Evolutionary conservation across 2,329 filamentous ascomycete species (phyloP).

Genomic region (Ophiocordyceps unilateralis): DNA sequence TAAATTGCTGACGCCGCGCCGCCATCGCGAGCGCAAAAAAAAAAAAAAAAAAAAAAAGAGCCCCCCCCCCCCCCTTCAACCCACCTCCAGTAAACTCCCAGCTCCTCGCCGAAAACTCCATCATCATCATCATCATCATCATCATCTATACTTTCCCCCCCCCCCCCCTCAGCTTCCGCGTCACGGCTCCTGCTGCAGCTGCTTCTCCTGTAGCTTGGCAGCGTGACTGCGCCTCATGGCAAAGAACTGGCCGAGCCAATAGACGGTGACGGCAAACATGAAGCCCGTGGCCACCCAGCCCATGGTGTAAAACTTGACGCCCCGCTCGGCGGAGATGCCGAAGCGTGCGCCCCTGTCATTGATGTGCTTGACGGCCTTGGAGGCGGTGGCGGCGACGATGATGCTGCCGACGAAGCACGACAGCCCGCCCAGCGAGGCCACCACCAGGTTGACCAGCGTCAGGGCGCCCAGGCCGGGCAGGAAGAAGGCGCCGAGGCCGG

Average conservation of each 20-base stretch:
- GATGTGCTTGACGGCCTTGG: constrained; percentile 23
- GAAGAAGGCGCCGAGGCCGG: constrained; percentile 18
- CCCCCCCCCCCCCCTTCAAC: too few species aligned
- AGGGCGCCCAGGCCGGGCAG: constrained; percentile 10
- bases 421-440: constrained; percentile 19
- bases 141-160: constrained; percentile 1
- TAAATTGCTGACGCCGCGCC: too few species aligned
- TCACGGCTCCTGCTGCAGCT: background rate
- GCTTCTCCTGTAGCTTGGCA: constrained; percentile 5
- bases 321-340: constrained; percentile 25
- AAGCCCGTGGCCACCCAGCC: constrained; percentile 29
- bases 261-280: constrained; percentile 21
- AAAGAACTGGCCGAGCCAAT: constrained; percentile 22
- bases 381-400: constrained; percentile 22
- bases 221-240: constrained; percentile 3
- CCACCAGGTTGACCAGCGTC: constrained; percentile 18
- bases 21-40: too few species aligned
- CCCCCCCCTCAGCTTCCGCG: background rate
- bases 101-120: background rate
- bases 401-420: constrained; percentile 24
- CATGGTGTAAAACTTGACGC: constrained; percentile 25
- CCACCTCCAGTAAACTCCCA: too few species aligned
- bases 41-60: too few species aligned
- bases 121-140: background rate
- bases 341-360: constrained; percentile 24